These are phyloP conservation scores for Stevia rebaudiana DNA, from an alignment of 140 eudicot species.

Conservation along the genomic window DNA sequence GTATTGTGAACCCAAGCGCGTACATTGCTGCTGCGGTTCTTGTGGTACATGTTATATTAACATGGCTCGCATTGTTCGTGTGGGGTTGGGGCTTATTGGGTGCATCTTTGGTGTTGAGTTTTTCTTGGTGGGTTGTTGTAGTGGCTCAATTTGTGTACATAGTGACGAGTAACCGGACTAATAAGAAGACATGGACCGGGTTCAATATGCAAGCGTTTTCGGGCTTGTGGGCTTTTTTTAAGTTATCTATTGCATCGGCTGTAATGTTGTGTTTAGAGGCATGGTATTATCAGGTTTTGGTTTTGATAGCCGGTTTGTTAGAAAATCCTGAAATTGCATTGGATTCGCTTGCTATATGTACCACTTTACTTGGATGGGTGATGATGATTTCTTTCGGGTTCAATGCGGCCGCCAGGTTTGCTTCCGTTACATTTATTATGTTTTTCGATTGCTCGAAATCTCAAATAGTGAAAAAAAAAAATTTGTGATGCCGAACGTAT, in stretches of 20 bases:
- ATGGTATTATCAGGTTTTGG: conserved; percentile 29
- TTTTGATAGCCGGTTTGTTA: conserved; percentile 31
- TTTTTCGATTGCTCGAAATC: no score
- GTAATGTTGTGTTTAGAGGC: conserved; percentile 36
- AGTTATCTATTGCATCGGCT: conserved; percentile 23
- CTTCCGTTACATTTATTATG: background rate
- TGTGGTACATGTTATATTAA: conserved; percentile 10
- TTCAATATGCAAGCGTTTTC: conserved; percentile 28
- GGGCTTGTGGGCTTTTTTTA: conserved; percentile 28
- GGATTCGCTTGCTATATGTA: conserved; percentile 33
- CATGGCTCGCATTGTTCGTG: conserved; percentile 15
- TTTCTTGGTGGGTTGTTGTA: conserved; percentile 33
- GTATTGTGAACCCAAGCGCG: conserved; percentile 31
- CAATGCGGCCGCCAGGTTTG: conserved; percentile 33
- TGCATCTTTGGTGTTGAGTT: conserved; percentile 27
- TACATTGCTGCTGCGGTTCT: conserved; percentile 26
- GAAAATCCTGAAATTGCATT: conserved; percentile 27
- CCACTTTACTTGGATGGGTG: conserved; percentile 12
- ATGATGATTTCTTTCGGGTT: conserved; percentile 28
- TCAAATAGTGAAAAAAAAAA: no score
- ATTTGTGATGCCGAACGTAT: no score
- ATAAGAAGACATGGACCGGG: conserved; percentile 27
- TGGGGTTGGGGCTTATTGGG: conserved; percentile 24
- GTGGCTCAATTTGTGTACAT: conserved; percentile 27
- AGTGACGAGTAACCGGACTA: conserved; percentile 16